Evolutionary conservation across 257 asterid species (phyloP), one percentile per base, ranked within the genome.

Genomic region (Gentiana macrophylla): DNA sequence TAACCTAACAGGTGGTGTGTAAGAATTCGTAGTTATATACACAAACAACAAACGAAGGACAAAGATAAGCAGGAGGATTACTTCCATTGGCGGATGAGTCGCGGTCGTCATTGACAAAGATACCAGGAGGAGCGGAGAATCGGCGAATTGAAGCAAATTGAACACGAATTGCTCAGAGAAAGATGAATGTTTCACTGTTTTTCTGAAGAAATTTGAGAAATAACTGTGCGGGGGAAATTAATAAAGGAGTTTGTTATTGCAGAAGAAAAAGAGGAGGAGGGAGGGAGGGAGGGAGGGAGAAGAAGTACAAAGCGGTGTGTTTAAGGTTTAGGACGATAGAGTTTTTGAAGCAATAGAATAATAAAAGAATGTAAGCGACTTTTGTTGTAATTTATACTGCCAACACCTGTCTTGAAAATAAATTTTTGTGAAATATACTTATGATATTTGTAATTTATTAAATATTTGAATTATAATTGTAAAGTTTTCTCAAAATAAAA

Each of bases 71-170:
- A 46, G 12, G 36, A 38, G 38, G 34, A 51, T 62, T 75, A 83
- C 86, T 62, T 79, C 92, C 60, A 69, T 51, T 55, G 84, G 84
- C n/a, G 83, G 83, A 53, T 80, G 69, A 3, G 91, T 77, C 50
- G 67, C 69, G 32, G 79, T 84, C 58, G 92, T 79, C 86, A 79
- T 80, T 61, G 73, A 51, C 58, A 65, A 62, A 33, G 57, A 64
- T 69, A 34, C 62, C 24, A 24, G 24, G 24, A 24, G 57, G 36
- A 61, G 73, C 59, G 66, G 56, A 50, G 72, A 79, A 82, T 74
- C 80, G 79, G 68, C 67, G 43, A 36, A 64, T 59, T 72, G 75
- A 62, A 50, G 70, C 24, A 0, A 24, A 24, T 24, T 24, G 24
- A 24, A 24, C 24, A 24, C 24, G 24, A 24, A 24, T 24, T 24